These are phyloP conservation scores for Hymenoscyphus linearis DNA, from an alignment of 2,329 filamentous ascomycete genomes.

Conservation along the genomic window DNA sequence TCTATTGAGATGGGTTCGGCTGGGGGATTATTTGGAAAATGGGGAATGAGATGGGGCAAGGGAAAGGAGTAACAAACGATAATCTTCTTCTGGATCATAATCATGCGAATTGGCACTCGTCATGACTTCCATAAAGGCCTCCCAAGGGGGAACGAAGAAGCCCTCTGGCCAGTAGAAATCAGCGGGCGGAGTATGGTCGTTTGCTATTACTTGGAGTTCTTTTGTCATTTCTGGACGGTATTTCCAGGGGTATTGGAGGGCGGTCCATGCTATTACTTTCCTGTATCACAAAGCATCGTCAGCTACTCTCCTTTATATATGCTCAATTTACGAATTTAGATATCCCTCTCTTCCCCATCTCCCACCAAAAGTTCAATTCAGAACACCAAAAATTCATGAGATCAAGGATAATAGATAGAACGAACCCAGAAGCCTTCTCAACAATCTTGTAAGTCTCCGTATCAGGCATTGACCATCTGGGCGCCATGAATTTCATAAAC, in stretches of 20 bases:
- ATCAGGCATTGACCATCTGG: slow-evolving; percentile 22
- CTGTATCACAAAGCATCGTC: slow-evolving; percentile 7
- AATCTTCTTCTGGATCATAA: slow-evolving; percentile 23
- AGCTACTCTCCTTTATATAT: background rate
- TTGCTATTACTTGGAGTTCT: slow-evolving; percentile 11
- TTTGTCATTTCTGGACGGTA: slow-evolving; percentile 10
- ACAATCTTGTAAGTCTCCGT: slow-evolving; percentile 17
- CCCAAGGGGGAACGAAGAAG: slow-evolving; percentile 13
- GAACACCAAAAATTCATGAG: no score
- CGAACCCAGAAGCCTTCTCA: slow-evolving; percentile 17
- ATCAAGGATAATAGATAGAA: background rate
- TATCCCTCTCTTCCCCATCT: no score
- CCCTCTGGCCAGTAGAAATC: slow-evolving; percentile 6
- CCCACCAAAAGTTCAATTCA: no score
- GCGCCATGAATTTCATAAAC: slow-evolving; percentile 12
- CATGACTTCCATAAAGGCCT: slow-evolving; percentile 11
- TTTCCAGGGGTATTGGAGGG: slow-evolving; percentile 22
- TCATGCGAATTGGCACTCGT: slow-evolving; percentile 9
- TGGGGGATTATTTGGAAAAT: background rate
- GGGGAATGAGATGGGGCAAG: background rate
- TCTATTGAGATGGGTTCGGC: background rate
- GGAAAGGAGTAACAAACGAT: slow-evolving; percentile 12
- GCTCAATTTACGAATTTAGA: no score
- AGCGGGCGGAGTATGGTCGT: slow-evolving; percentile 12
- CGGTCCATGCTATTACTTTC: slow-evolving; percentile 21